Evolutionary conservation across 2,329 filamentous ascomycete genomes (phyloP), one percentile per base, ranked within the genome.

Genomic region (Trichoderma asperellum): DNA sequence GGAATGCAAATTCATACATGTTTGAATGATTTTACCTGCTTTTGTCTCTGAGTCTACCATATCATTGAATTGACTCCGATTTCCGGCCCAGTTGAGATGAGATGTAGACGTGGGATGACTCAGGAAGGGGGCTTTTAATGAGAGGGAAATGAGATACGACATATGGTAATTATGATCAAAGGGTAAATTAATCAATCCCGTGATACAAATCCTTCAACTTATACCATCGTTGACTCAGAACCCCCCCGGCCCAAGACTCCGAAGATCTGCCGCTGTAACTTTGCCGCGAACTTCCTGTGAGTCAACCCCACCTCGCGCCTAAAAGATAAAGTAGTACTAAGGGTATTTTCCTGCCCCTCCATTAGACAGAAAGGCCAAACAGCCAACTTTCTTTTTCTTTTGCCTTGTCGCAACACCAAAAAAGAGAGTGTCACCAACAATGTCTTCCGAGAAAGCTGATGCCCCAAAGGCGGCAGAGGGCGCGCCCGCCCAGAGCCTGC

Each of bases 381-480:
- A 74, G 72, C 74, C 40, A 68, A 32, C 72, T 74, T 72, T 73
- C 72, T 73, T 70, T 70, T 69, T n/a, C 40, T 43, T 43, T 43
- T 43, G 75, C 68, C 71, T 68, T 72, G 61, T 71, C 68, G 43
- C 71, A 73, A 69, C 71, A 73, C 60, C 29, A 24, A 72, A 71
- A 70, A 55, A 61, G 57, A 35, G 11, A 49, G 47, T 4, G 21
- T 7, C 11, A 40, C 71, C 74, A 76, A n/a, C 71, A 73, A 81
- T 81, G 80, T 78, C 78, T 74, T 79, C 80, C 70, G 79, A 80
- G 73, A 77, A 77, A 77, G 77, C 73, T 73, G 79, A 77, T 65
- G 75, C 73, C 66, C 73, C 78, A 49, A 78, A 80, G 72, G 74
- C 75, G 73, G 76, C 73, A 29, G 79, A 79, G 72, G 77, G 76